A percentile compares a stretch with the other conserved stretches of the same genome.
These are phyloP conservation scores for Yamadazyma buinensis DNA, from an alignment of 1,139 yeast genomes.

Conservation along the genomic window DNA sequence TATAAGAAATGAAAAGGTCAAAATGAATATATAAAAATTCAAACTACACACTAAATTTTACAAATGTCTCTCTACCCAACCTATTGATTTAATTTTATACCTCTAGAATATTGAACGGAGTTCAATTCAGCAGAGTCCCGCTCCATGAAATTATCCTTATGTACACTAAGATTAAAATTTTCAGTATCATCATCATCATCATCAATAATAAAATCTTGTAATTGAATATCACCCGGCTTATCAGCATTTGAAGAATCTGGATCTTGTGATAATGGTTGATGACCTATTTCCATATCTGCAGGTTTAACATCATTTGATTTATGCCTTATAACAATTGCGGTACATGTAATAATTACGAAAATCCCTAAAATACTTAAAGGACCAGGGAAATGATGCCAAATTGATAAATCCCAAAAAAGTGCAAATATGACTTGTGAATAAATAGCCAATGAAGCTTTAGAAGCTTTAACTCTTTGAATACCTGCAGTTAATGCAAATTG, in stretches of 20 bases:
- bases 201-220: conserved; percentile 24
- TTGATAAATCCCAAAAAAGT: conserved; percentile 65
- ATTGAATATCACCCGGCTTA: conserved; percentile 18
- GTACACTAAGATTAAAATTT: neutral
- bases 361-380: conserved; percentile 68
- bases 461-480: conserved; percentile 76
- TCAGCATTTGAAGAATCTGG: conserved; percentile 14
- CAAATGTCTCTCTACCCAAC: no score
- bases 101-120: conserved; percentile 7
- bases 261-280: conserved; percentile 13
- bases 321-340: conserved; percentile 51
- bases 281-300: conserved; percentile 7
- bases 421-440: conserved; percentile 81
- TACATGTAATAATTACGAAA: conserved; percentile 61
- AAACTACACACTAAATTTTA: no score
- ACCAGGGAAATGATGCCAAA: conserved; percentile 75
- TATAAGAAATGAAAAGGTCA: no score
- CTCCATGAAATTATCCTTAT: neutral
- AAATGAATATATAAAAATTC: no score
- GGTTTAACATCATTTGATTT: conserved; percentile 21
- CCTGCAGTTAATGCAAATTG: conserved; percentile 81
- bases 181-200: conserved; percentile 19
- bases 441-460: conserved; percentile 69
- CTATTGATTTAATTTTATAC: conserved; percentile 5
- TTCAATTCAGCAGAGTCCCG: conserved; percentile 9